These are phyloP conservation scores for Salicornia ramosissima DNA, from an alignment of 148 eudicot genomes.

Conservation along the genomic window DNA sequence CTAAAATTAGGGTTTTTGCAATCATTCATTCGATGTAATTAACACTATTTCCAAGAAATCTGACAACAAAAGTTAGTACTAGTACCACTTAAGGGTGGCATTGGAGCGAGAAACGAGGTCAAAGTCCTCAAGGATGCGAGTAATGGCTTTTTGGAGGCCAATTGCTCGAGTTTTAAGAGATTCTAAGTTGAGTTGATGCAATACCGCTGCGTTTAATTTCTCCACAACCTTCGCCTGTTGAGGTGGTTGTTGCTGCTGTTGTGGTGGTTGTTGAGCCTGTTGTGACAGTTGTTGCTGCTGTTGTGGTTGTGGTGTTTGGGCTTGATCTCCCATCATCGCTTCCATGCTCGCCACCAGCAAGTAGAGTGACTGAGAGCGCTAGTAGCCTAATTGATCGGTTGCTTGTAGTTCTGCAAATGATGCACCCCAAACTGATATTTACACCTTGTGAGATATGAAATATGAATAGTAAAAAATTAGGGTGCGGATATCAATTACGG, in stretches of 20 bases:
- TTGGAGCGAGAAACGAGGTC: conserved; percentile 64
- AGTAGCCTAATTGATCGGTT: too few relatives aligned
- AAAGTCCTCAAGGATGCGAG: conserved; percentile 83
- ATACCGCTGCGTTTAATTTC: conserved; percentile 60
- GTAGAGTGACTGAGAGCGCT: background rate
- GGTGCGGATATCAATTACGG: too few relatives aligned
- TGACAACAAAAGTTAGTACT: background rate
- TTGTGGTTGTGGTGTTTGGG: conserved; percentile 6
- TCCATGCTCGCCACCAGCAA: conserved; percentile 15
- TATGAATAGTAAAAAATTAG: too few relatives aligned
- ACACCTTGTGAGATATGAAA: too few relatives aligned
- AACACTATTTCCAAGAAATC: background rate
- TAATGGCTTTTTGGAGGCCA: conserved; percentile 66
- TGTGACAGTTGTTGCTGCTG: conserved; percentile 17
- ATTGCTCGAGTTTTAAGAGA: conserved; percentile 77
- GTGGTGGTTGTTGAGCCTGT: conserved; percentile 9
- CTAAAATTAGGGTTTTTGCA: conserved; percentile 11
- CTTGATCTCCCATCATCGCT: conserved; percentile 1
- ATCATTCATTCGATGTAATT: background rate
- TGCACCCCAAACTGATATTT: too few relatives aligned
- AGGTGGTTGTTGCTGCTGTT: conserved; percentile 24
- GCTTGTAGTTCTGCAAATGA: too few relatives aligned
- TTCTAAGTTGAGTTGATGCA: conserved; percentile 79
- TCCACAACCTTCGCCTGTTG: conserved; percentile 44
- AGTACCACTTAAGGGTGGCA: conserved; percentile 70